Conservation (phyloP, 2,329 filamentous ascomycete genomes). For the Talaromyces islandicus region DNA sequence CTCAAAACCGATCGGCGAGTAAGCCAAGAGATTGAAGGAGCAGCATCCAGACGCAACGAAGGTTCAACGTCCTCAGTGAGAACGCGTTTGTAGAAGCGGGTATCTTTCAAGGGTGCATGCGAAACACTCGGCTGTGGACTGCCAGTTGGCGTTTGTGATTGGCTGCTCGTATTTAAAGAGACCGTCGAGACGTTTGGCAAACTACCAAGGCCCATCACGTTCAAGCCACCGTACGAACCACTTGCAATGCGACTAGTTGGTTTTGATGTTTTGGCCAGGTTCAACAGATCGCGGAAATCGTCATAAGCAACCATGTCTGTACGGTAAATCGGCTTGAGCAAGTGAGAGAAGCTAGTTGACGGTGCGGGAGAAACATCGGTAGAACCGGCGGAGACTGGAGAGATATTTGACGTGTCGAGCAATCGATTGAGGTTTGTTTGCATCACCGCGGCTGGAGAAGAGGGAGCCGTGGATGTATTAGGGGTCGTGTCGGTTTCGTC, state of each 20-base stretch:
- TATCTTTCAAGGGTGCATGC: constrained; percentile 67
- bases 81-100: constrained; percentile 87
- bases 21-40: constrained; percentile 89
- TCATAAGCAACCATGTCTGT: constrained; percentile 75
- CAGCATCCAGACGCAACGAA: constrained; percentile 79
- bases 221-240: constrained; percentile 62
- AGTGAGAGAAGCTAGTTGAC: constrained; percentile 69
- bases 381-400: constrained; percentile 42
- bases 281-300: constrained; percentile 75
- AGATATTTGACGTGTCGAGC: constrained; percentile 56
- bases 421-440: constrained; percentile 44
- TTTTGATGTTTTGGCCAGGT: constrained; percentile 58
- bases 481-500: constrained; percentile 65
- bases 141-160: constrained; percentile 43
- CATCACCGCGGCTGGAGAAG: constrained; percentile 64
- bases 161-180: constrained; percentile 45
- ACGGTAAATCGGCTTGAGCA: constrained; percentile 76
- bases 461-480: constrained; percentile 64
- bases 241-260: constrained; percentile 64
- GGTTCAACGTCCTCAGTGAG: constrained; percentile 90
- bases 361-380: constrained; percentile 56
- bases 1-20: constrained; percentile 77
- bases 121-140: constrained; percentile 38
- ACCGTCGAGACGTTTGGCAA: constrained; percentile 56
- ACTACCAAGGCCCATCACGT: constrained; percentile 51